Evolutionary conservation across 345 rosid species (phyloP).

Genomic region (Ceriops tagal): DNA sequence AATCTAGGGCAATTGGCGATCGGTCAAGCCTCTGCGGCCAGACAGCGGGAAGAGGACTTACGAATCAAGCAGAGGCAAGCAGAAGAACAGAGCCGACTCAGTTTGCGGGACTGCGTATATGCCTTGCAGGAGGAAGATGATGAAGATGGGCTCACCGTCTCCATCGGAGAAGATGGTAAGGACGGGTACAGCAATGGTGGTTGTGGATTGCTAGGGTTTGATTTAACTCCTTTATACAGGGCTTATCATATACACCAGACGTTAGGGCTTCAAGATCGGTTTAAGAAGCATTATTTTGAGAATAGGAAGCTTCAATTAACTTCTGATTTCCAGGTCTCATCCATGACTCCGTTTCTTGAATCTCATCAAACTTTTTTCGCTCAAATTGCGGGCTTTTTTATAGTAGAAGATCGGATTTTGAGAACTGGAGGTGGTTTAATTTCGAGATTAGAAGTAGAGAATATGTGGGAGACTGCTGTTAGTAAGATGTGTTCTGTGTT

Average conservation of each 20-base stretch:
- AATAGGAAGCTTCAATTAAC: slow-evolving; percentile 92
- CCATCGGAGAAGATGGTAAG: slow-evolving; percentile 40
- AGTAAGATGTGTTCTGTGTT: slow-evolving; percentile 91
- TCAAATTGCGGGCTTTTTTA: slow-evolving; percentile 92
- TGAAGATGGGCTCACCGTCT: slow-evolving; percentile 34
- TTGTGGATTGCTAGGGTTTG: slow-evolving; percentile 55
- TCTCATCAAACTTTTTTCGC: slow-evolving; percentile 97
- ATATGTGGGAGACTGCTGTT: slow-evolving; percentile 92
- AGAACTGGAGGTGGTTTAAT: slow-evolving; percentile 91
- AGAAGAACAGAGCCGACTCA: slow-evolving; percentile 89
- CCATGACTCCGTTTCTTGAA: slow-evolving; percentile 94
- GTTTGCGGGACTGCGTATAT: slow-evolving; percentile 81
- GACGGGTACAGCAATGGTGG: slow-evolving; percentile 48
- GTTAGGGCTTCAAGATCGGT: slow-evolving; percentile 75
- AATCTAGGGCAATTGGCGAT: slow-evolving; percentile 91
- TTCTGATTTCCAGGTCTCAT: slow-evolving; percentile 94
- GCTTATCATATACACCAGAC: slow-evolving; percentile 92
- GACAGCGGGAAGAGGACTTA: slow-evolving; percentile 93
- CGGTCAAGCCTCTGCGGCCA: slow-evolving; percentile 88
- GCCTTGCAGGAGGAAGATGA: slow-evolving; percentile 84
- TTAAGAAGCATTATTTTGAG: slow-evolving; percentile 81
- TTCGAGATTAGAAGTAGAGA: slow-evolving; percentile 80
- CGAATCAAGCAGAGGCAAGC: slow-evolving; percentile 95
- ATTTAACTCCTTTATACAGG: slow-evolving; percentile 81
- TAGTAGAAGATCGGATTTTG: slow-evolving; percentile 83